Conservation (phyloP, 768 basidiomycete genomes). For the Leccinum truebloodii region DNA sequence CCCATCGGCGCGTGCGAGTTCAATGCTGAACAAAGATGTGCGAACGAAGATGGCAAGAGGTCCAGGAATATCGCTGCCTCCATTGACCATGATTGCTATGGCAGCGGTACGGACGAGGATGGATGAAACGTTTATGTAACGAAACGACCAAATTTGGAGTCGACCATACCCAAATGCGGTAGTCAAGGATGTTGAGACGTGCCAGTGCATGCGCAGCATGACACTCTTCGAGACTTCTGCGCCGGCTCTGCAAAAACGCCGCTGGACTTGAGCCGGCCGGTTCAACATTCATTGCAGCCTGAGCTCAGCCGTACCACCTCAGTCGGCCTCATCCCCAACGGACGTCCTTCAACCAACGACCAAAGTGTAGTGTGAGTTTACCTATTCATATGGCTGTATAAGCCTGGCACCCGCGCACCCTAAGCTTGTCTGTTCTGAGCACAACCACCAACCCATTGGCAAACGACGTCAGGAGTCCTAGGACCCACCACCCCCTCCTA, state of each 20-base stretch:
- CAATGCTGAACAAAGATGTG: background rate
- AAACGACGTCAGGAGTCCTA: background rate
- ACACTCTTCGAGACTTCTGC: background rate
- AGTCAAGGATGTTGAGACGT: background rate
- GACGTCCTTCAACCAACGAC: background rate
- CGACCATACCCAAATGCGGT: background rate
- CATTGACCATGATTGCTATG: background rate
- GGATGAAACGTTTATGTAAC: background rate
- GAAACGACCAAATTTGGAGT: background rate
- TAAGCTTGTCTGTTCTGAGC: background rate
- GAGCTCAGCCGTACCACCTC: background rate
- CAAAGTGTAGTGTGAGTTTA: background rate
- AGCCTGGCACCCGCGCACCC: background rate
- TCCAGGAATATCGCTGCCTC: background rate
- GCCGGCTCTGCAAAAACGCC: background rate
- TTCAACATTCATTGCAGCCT: background rate
- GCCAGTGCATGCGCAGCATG: background rate
- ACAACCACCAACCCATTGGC: background rate
- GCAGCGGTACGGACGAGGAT: background rate
- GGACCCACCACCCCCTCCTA: background rate
- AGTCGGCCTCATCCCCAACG: background rate
- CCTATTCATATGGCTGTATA: background rate
- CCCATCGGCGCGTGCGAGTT: background rate
- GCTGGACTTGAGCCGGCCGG: background rate
- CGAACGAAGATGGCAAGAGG: slow-evolving; percentile 2